Evolutionary conservation across 2,329 filamentous ascomycete species (phyloP), one percentile per base, ranked within the genome.

Genomic region (Monosporascus sp.): DNA sequence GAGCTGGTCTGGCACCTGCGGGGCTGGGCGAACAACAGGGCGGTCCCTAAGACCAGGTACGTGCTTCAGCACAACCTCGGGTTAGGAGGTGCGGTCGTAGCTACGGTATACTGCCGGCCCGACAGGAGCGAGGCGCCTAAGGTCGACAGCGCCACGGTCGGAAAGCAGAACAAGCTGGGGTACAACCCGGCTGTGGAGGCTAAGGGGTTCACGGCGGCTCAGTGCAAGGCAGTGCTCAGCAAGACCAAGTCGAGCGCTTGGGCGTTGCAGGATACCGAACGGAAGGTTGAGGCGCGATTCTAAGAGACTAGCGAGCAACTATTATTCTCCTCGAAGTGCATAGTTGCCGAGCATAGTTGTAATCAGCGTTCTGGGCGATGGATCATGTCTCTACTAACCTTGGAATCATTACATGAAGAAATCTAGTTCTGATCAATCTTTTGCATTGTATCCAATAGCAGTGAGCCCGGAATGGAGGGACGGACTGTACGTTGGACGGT

Each of bases 1-100:
- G 93, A 97, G 75, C 78, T 97, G 14, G 89, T 95, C 28, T 97
- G 93, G 93, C 93, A 97, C 67, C 78, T 97, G 63, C 84, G 93
- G 59, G 93, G 93, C 14, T 97, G 93, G 93, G 93, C 93, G 20
- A 96, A 94, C 73, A 97, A 97, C 77, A 81, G 93, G 41, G 75
- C 84, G 17, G 80, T 88, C 1, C 75, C 82, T 20, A 78, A 79
- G 54, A 94, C 91, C 0, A 82, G 75, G 57, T 84, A 84, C 54
- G 89, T 88, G 53, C 76, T 97, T 59, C 92, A 97, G 76, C 94
- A 97, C 69, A 97, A 97, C 67, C 79, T 97, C 1, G 94, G 93
- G 0, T 78, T 97, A 5, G 93, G 93, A 15, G 94, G 94, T 51
- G 93, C 92, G 3, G 91, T 86, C 2, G 92, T 97, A 1, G 89